Evolutionary conservation across 306 rosid species (phyloP).

Genomic region (Begonia fuchsioides): DNA sequence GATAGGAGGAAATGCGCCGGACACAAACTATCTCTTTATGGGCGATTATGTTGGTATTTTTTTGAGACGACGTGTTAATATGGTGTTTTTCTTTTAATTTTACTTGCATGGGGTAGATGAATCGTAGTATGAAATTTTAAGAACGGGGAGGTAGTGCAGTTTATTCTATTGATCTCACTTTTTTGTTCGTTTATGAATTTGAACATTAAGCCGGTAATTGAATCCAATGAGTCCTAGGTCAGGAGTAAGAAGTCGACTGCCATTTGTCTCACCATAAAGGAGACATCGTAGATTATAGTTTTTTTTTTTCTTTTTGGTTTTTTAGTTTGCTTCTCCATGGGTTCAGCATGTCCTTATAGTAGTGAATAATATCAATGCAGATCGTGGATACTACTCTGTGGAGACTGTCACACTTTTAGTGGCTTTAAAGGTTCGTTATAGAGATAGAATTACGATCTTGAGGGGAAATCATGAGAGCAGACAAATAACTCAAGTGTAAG

Average conservation of each 20-base stretch:
- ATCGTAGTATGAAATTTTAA: no score
- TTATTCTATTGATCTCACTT: no score
- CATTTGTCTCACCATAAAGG: no score
- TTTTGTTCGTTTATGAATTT: no score
- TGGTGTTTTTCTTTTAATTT: no score
- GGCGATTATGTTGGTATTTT: conserved; percentile 94
- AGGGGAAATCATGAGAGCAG: conserved; percentile 99
- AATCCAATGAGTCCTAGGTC: no score
- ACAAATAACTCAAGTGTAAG: no score
- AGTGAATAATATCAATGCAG: conserved; percentile 11
- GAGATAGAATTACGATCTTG: conserved; percentile 96
- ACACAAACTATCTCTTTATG: conserved; percentile 92
- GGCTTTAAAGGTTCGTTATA: conserved; percentile 89
- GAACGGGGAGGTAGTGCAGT: no score
- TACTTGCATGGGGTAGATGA: no score
- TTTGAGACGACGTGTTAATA: background rate
- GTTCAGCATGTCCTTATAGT: conserved; percentile 1
- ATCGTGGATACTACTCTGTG: conserved; percentile 49
- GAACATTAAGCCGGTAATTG: no score
- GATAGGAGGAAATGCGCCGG: conserved; percentile 89
- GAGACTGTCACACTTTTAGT: no score
- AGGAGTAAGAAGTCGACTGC: no score
- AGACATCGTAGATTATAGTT: background rate
- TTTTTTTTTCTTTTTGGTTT: background rate
- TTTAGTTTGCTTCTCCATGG: background rate